Percentiles rank a stretch among this genome's conserved stretches.
phyloP scores from a whole-genome alignment of 2,329 filamentous ascomycete genomes.

The Fusarium sp. region DNA sequence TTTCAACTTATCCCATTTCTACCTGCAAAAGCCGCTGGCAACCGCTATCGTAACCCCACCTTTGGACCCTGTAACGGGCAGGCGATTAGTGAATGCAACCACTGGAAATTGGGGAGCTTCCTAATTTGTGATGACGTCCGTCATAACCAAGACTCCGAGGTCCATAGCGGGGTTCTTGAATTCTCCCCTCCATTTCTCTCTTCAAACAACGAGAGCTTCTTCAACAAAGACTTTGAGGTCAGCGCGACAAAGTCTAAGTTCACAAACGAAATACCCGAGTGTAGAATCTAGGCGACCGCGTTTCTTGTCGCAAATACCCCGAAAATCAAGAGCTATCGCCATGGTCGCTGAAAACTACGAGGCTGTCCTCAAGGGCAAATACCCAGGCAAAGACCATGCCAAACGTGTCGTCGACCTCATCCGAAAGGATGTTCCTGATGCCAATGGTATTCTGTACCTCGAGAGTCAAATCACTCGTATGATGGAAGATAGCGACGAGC shows the following conservation, averaged over 20 bases:
- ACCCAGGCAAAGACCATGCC: slow-evolving; percentile 89
- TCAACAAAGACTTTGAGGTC: background rate
- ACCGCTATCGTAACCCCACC: slow-evolving; percentile 22
- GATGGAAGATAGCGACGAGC: slow-evolving; percentile 90
- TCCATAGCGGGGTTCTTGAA: slow-evolving; percentile 38
- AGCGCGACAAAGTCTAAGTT: background rate
- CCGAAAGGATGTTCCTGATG: slow-evolving; percentile 72
- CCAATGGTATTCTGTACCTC: slow-evolving; percentile 82
- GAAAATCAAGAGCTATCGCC: slow-evolving; percentile 21
- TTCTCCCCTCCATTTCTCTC: slow-evolving; percentile 15
- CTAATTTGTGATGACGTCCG: slow-evolving; percentile 36
- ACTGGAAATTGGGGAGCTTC: slow-evolving; percentile 36
- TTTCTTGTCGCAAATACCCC: slow-evolving; percentile 5
- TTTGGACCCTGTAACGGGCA: slow-evolving; percentile 33
- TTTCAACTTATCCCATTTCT: background rate
- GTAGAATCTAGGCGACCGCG: background rate
- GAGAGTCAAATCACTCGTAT: slow-evolving; percentile 85
- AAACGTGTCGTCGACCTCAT: slow-evolving; percentile 86
- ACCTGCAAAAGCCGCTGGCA: slow-evolving; percentile 42
- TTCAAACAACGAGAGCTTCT: background rate
- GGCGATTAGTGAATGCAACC: slow-evolving; percentile 31
- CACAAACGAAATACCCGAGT: background rate
- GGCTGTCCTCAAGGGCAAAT: slow-evolving; percentile 70
- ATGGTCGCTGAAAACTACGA: slow-evolving; percentile 61
- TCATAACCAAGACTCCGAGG: slow-evolving; percentile 35